Evolutionary conservation across 495 filamentous ascomycete species (phyloP), one percentile per base, ranked within the genome.

Genomic region (Penicillium bialowiezense): DNA sequence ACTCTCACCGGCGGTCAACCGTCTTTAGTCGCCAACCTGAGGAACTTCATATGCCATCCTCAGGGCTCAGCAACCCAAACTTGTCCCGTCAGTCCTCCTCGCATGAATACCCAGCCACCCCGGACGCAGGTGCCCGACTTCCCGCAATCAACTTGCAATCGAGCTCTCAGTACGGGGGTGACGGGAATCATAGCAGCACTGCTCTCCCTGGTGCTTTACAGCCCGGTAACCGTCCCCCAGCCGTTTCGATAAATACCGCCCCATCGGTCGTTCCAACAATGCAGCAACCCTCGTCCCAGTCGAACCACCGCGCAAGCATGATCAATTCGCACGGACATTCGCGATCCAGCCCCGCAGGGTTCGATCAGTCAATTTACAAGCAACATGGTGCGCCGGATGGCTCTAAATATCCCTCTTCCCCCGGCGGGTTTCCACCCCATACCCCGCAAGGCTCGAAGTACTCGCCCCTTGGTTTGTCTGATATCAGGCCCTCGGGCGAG

Each of bases 401-500:
- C 36, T 65, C 79, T 34, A 85, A 89, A 60, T 90, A 83, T 68
- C 75, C 84, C 39, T 80, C 85, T 35, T 84, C 87, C 10, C 81
- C 82, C 8, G 82, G 79, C 33, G 88, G 79, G 59, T 89, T 86
- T 66, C 73, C 62, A 45, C 78, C 83, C 18, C 81, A 88, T n/a
- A 86, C 80, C 33, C 79, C 82, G 6, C 83, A 86, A 55, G 87
- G 88, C 32, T 83, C 83, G 20, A 75, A 88, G 33, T 89, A 92
- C 61, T 95, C 90, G 5, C 91, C 91, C 3, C 77, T 97, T 17
- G 91, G 89, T 5, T 77, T 97, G n/a, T 85, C 88, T 34, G 90
- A 97, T 64, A 95, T 97, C 62, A 78, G 91, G 36, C 86, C 89
- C 3, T 74, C 88, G 17, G 85, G 83, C 29, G 88, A 95, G 52